Base-by-base conservation (phyloP, 352 stramenopile genomes). In the Globisporangium alternatum region DNA sequence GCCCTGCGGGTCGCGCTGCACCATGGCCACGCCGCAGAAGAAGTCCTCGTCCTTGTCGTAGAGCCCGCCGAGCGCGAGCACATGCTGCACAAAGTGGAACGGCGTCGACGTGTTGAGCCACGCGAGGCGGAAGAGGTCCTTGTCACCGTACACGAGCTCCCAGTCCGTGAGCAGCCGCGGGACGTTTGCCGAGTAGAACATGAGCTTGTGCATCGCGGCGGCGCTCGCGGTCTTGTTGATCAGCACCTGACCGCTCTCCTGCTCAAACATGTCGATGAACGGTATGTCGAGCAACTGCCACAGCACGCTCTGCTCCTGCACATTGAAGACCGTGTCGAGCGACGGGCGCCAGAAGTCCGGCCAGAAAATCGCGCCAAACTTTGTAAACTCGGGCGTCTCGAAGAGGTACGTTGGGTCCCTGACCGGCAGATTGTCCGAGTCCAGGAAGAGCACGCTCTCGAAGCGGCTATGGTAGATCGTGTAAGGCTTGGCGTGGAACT, bases 231-330 rank as follows among this genome's bases (percentile, higher is more conserved):
- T 71, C 3, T 79, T 75, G 64, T 95, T 83, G 35, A 95, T 72
- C 15, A 95, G 60, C 21, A 93, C 45, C 59, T 95, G 87, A 0
- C 84, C 87, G 49, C 78, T 90, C 52, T 95, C 86, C 62, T 93
- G 84, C 67, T 95, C 86, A 64, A 90, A 93, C 86, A 95, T 95
- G 49, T 95, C 80, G 8, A 78, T 80, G 71, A 92, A 95, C 21
- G 84, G 85, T 77, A 93, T 92, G 68, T 90, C 82, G 15, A 95
- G 62, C 48, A 92, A 47, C 8, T 77, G 58, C 86, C 86, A 95
- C 45, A 95, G 41, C 8, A 64, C 74, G 56, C 75, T 91, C 48
- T 91, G 81, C 53, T 87, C 65, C 0, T 93, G 80, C 8, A 95
- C 71, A 51, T 93, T 92, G 64, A 93, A 95, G 2, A 74, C 75